Conservation (phyloP, 2,329 filamentous ascomycete species). For the Calonectria naviculata region DNA sequence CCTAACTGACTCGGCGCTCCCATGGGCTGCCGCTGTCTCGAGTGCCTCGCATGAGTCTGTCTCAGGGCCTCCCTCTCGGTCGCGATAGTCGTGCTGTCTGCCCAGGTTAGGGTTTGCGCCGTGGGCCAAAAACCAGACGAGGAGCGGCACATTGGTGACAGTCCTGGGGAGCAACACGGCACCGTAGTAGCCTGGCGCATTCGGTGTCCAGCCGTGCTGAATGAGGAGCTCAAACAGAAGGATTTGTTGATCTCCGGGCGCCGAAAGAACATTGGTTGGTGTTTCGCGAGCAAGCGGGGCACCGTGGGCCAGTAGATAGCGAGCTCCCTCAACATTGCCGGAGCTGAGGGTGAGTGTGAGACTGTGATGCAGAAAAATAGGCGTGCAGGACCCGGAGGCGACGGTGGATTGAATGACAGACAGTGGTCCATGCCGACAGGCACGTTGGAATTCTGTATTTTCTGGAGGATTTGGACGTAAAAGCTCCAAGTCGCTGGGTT, state of each 20-base stretch:
- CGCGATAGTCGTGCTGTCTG: conserved; percentile 8
- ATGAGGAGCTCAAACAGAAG: conserved; percentile 27
- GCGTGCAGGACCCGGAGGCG: conserved; percentile 6
- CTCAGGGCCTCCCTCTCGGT: conserved; percentile 22
- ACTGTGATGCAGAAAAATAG: conserved; percentile 23
- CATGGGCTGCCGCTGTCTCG: conserved; percentile 10
- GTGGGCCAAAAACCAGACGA: conserved; percentile 32
- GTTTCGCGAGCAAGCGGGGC: conserved; percentile 28
- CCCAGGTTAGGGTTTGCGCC: conserved; percentile 34
- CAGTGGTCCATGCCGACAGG: conserved; percentile 20
- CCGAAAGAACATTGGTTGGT: conserved; percentile 7
- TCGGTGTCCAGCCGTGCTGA: conserved; percentile 26
- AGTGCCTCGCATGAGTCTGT: conserved; percentile 24
- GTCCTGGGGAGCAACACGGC: conserved; percentile 21
- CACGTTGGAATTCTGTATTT: conserved; percentile 13
- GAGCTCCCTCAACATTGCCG: conserved; percentile 23
- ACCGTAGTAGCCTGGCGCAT: conserved; percentile 25
- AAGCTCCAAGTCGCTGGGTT: conserved; percentile 12
- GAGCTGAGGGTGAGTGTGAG: conserved; percentile 10
- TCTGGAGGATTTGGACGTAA: neutral
- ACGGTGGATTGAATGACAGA: conserved; percentile 17
- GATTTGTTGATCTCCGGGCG: conserved; percentile 8
- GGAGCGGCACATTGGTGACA: conserved; percentile 16
- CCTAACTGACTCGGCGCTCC: conserved; percentile 7
- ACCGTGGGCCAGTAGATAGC: conserved; percentile 16